phyloP scores from a whole-genome alignment of 2,329 filamentous ascomycete species.

The Parastagonospora nodorum region DNA sequence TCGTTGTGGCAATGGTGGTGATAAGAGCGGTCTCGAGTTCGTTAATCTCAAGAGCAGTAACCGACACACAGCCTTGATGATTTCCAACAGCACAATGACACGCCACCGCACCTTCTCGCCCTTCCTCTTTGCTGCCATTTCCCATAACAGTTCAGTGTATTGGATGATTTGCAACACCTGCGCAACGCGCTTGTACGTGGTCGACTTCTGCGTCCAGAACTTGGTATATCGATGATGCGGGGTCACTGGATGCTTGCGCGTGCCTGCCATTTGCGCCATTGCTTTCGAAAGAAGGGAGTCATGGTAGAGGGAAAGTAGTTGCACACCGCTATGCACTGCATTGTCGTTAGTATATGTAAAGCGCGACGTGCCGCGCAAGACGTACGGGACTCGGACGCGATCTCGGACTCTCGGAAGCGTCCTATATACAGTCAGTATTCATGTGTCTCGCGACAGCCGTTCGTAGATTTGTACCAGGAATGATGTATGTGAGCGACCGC shows the following conservation, averaged over 20 bases:
- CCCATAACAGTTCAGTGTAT: slow-evolving; percentile 94
- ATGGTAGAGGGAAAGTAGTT: slow-evolving; percentile 91
- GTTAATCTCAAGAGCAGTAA: slow-evolving; percentile 82
- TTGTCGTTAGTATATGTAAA: slow-evolving; percentile 19
- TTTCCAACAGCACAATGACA: slow-evolving; percentile 82
- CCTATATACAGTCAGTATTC: slow-evolving; percentile 54
- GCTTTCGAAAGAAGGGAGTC: slow-evolving; percentile 79
- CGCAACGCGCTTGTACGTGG: slow-evolving; percentile 79
- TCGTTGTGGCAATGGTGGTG: slow-evolving; percentile 82
- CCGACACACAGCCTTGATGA: slow-evolving; percentile 82
- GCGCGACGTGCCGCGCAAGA: slow-evolving; percentile 14
- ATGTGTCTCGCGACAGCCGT: background rate
- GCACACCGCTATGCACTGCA: slow-evolving; percentile 79
- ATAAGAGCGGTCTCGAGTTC: slow-evolving; percentile 79
- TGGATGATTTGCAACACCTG: slow-evolving; percentile 85
- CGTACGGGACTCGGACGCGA: slow-evolving; percentile 84
- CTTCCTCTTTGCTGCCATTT: slow-evolving; percentile 90
- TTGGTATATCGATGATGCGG: slow-evolving; percentile 68
- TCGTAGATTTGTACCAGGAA: slow-evolving; percentile 67
- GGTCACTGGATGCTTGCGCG: slow-evolving; percentile 57
- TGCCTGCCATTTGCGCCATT: slow-evolving; percentile 60
- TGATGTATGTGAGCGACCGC: slow-evolving; percentile 92
- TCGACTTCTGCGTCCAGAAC: slow-evolving; percentile 65
- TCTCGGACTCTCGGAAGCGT: slow-evolving; percentile 88
- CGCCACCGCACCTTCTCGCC: slow-evolving; percentile 85